A percentile compares a stretch with the other conserved stretches of the same genome.
phyloP scores from a whole-genome alignment of 75 land plant species.

The Azolla pinnata region DNA sequence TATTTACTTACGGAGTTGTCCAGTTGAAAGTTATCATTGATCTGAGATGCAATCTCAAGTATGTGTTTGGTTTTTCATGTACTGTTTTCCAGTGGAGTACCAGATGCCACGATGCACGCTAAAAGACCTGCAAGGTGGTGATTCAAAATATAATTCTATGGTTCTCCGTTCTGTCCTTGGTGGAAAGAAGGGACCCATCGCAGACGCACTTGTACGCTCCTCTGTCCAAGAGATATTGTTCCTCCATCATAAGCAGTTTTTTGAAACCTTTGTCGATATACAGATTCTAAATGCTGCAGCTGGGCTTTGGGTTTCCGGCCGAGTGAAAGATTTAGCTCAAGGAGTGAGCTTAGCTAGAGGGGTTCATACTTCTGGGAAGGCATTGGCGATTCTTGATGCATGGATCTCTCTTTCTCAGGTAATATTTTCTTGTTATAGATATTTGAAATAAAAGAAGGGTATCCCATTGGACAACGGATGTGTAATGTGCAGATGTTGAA shows the following conservation, averaged over 20 bases:
- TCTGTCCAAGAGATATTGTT: not conserved
- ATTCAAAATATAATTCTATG: conserved; percentile 49
- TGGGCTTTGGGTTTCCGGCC: conserved; percentile 52
- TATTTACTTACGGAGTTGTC: too few relatives aligned
- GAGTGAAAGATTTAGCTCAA: conserved; percentile 33
- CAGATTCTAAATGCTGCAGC: conserved; percentile 77
- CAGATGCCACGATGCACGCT: conserved; percentile 82
- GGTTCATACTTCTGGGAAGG: conserved; percentile 60
- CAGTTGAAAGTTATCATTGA: too few relatives aligned
- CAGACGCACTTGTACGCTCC: conserved; percentile 70
- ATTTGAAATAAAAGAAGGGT: too few relatives aligned
- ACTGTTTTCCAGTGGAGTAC: conserved; percentile 52
- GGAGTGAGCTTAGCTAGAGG: conserved; percentile 52
- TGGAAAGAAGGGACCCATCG: conserved; percentile 77
- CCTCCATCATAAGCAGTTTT: not conserved
- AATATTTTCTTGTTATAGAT: too few relatives aligned
- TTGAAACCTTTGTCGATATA: not conserved
- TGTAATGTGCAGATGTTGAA: too few relatives aligned
- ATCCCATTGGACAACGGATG: too few relatives aligned
- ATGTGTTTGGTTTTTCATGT: not conserved
- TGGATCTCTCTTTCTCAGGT: conserved; percentile 56
- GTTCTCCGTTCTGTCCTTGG: conserved; percentile 51
- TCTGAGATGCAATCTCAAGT: too few relatives aligned
- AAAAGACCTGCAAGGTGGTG: conserved; percentile 56
- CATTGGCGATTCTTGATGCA: conserved; percentile 38